Evolutionary conservation across 495 filamentous ascomycete species (phyloP), one percentile per base, ranked within the genome.

Genomic region (Saxophila tyrrhenica): DNA sequence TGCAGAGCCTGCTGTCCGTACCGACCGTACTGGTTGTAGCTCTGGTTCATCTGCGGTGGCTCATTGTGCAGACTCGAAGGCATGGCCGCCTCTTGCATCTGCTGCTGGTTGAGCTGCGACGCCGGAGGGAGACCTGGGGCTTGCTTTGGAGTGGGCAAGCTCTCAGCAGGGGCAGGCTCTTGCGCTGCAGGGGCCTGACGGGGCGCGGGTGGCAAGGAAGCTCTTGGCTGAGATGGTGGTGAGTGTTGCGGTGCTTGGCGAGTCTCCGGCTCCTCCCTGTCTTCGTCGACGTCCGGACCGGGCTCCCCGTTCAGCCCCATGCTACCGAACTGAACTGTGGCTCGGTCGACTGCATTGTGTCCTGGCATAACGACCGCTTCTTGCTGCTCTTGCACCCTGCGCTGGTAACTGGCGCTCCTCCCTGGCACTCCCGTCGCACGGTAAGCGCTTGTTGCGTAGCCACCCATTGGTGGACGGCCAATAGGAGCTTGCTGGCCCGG

Each of bases 321-420:
- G 65, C 87, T 94, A 49, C 92, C 92, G 69, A 99, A 99, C 65
- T 97, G 94, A 41, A 99, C 88, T n/a, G 89, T 84, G 47, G 90
- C 79, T 50, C 88, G 83, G 65, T 95, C 89, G 9, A 98, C 87
- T 39, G 89, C 89, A 62, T 94, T 89, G 69, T 96, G 95, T n/a
- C 88, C 89, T 25, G 92, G 92, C 92, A 99, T 97, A 48, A 95
- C 86, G 35, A 99, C 92, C 17, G 90, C 87, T 67, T 99, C 94
- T 64, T 91, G 89, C 64, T 99, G 92, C 58, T 96, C 89, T 62
- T 94, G 76, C 41, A 95, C 77, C 57, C 87, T 82, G 24, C 90
- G 82, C 65, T 90, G 82, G 63, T 83, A 86, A 61, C 82, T 86
- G 25, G 88, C 77, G 24, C 82, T 82, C 43, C 90, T 82, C 41